Percentiles rank a stretch among this genome's conserved stretches.
Evolutionary conservation across 768 basidiomycete species (phyloP).

Genomic region (Solioccasus polychromus): DNA sequence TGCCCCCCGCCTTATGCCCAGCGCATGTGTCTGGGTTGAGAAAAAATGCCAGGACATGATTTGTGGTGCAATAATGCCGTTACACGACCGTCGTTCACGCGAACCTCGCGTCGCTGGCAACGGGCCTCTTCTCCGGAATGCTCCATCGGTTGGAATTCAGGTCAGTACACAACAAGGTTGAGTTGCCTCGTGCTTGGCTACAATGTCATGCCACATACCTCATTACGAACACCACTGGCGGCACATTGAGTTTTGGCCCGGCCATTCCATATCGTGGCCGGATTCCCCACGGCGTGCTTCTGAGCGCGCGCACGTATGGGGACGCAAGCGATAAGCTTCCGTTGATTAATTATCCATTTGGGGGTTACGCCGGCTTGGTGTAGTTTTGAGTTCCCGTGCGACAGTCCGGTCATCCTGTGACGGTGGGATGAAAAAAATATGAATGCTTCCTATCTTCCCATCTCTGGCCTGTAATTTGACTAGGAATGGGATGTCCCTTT

Average conservation of each 20-base stretch:
- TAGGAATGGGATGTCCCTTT: too few relatives aligned
- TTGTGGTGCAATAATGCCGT: background rate
- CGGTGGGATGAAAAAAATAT: slow-evolving; percentile 4
- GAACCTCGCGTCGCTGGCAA: background rate
- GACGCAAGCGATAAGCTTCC: slow-evolving; percentile 10
- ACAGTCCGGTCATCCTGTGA: background rate
- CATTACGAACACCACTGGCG: slow-evolving; percentile 7
- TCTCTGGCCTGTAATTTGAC: background rate
- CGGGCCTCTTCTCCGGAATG: background rate
- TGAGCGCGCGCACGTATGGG: slow-evolving; percentile 4
- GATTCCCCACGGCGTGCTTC: slow-evolving; percentile 19
- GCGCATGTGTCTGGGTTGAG: slow-evolving; percentile 1
- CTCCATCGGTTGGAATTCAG: background rate
- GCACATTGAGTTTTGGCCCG: background rate
- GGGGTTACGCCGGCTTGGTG: background rate
- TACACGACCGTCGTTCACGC: background rate
- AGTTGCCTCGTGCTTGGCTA: slow-evolving; percentile 5
- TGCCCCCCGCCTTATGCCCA: background rate
- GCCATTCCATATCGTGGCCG: background rate
- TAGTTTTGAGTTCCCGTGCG: slow-evolving; percentile 2
- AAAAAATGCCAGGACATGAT: background rate
- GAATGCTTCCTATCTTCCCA: background rate
- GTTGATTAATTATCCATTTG: slow-evolving; percentile 10
- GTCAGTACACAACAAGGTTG: slow-evolving; percentile 11
- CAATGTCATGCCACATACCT: too few relatives aligned